A percentile compares a stretch with the other conserved stretches of the same genome.
phyloP scores from a whole-genome alignment of 495 filamentous ascomycete genomes.

The Penicillium pulvis region DNA sequence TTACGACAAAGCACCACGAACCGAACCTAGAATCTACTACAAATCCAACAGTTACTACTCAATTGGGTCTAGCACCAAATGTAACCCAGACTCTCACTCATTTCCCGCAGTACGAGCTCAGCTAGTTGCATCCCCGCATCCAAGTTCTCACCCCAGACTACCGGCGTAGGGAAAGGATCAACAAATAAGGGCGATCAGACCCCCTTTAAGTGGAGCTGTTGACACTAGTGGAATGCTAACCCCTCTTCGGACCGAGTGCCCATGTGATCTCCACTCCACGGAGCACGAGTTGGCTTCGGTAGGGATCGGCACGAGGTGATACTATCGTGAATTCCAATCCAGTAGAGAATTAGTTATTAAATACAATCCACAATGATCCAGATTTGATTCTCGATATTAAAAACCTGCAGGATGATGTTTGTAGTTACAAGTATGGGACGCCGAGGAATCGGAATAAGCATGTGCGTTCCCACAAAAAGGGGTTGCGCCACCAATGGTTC shows the following conservation, averaged over 20 bases:
- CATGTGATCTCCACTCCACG: conserved; percentile 12
- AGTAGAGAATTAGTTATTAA: not conserved
- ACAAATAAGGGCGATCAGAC: conserved; percentile 9
- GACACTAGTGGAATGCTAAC: conserved; percentile 6
- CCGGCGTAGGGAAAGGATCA: conserved; percentile 9
- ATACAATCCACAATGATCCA: not conserved
- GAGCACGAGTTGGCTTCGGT: conserved; percentile 16
- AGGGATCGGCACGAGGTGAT: conserved; percentile 17
- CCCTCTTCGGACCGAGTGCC: conserved; percentile 2
- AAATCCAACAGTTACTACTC: not conserved
- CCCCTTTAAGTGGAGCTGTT: not conserved
- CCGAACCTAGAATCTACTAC: not conserved
- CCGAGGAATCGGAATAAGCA: conserved; percentile 6
- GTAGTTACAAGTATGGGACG: not conserved
- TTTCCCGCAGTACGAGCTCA: conserved; percentile 1
- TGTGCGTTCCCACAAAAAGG: not conserved
- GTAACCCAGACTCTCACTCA: not conserved
- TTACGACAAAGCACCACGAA: not conserved
- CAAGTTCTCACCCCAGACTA: conserved; percentile 15
- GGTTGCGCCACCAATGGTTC: conserved; percentile 7
- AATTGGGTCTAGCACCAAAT: too few species aligned
- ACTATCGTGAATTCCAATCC: too few species aligned
- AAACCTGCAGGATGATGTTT: not conserved
- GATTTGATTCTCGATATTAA: conserved; percentile 4
- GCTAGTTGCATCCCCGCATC: conserved; percentile 19